phyloP scores from a whole-genome alignment of 371 early-diverging fungal species.

The Coemansia linderi region DNA sequence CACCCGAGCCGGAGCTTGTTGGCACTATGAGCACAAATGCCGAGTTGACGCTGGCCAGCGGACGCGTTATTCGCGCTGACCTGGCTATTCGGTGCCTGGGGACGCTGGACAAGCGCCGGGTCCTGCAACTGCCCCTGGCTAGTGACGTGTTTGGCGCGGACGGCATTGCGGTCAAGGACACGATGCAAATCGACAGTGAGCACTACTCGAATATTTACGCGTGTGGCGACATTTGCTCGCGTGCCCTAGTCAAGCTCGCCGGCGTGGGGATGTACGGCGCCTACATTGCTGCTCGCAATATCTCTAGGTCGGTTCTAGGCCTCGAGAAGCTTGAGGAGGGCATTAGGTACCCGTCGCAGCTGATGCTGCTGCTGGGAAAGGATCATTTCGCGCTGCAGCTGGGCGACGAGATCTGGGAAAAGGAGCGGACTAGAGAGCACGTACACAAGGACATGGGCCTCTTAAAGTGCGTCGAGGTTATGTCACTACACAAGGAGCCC shows the following conservation, averaged over 20 bases:
- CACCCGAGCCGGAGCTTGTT: constrained; percentile 4
- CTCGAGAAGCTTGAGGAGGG: neutral
- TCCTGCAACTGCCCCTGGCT: constrained; percentile 14
- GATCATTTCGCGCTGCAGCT: constrained; percentile 25
- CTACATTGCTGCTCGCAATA: constrained; percentile 37
- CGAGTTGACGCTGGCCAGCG: constrained; percentile 17
- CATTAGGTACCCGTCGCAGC: constrained; percentile 21
- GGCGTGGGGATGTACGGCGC: constrained; percentile 40
- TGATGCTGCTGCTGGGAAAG: constrained; percentile 41
- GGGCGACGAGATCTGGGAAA: constrained; percentile 34
- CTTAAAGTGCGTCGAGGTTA: constrained; percentile 4
- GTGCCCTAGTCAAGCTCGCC: constrained; percentile 31
- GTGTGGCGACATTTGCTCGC: constrained; percentile 61
- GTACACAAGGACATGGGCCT: constrained; percentile 33
- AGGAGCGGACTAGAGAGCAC: constrained; percentile 11
- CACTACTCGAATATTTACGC: constrained; percentile 65
- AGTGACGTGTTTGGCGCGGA: constrained; percentile 24
- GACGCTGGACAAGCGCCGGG: neutral
- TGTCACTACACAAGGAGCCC: constrained; percentile 13
- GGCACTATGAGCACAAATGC: constrained; percentile 3
- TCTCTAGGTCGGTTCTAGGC: constrained; percentile 21
- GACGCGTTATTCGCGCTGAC: constrained; percentile 22
- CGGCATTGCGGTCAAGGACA: constrained; percentile 62
- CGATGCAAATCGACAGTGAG: constrained; percentile 66
- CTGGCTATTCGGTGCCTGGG: constrained; percentile 36